A percentile compares a stretch with the other conserved stretches of the same genome.
Conservation (phyloP, 2,329 filamentous ascomycete genomes). For the Cryoendolithus antarcticus region DNA sequence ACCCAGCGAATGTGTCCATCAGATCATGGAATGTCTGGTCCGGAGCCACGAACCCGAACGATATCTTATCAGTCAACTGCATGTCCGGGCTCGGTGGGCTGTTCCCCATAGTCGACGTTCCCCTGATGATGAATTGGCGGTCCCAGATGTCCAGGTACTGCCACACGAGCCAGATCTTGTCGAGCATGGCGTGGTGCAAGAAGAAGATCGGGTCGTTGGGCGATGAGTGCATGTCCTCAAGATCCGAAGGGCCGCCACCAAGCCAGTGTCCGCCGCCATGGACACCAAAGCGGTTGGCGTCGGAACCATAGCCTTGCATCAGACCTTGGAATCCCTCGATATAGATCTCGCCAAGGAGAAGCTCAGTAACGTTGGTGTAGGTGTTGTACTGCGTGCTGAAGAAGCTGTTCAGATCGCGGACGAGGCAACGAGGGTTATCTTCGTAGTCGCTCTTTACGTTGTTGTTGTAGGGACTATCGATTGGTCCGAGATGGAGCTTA, state of each 20-base stretch:
- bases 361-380: slow-evolving; percentile 13
- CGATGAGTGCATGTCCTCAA: slow-evolving; percentile 32
- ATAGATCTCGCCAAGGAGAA: slow-evolving; percentile 15
- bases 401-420: slow-evolving; percentile 13
- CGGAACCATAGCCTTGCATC: slow-evolving; percentile 18
- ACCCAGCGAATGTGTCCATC: slow-evolving; percentile 21
- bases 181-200: slow-evolving; percentile 37
- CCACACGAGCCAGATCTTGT: slow-evolving; percentile 38
- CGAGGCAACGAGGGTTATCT: slow-evolving; percentile 16
- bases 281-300: slow-evolving; percentile 22
- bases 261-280: slow-evolving; percentile 38
- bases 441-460: slow-evolving; percentile 16
- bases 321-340: slow-evolving; percentile 17
- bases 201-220: slow-evolving; percentile 39
- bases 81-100: slow-evolving; percentile 31
- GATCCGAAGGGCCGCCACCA: slow-evolving; percentile 29
- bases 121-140: slow-evolving; percentile 28
- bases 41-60: slow-evolving; percentile 19
- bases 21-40: slow-evolving; percentile 16
- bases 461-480: slow-evolving; percentile 16
- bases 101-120: slow-evolving; percentile 35
- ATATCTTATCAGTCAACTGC: slow-evolving; percentile 32
- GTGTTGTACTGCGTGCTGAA: slow-evolving; percentile 12
- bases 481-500: slow-evolving; percentile 21
- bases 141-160: slow-evolving; percentile 32